Percentiles rank a stretch among this genome's conserved stretches.
Conservation (phyloP, 495 filamentous ascomycete genomes). For the Penicillium goetzii region DNA sequence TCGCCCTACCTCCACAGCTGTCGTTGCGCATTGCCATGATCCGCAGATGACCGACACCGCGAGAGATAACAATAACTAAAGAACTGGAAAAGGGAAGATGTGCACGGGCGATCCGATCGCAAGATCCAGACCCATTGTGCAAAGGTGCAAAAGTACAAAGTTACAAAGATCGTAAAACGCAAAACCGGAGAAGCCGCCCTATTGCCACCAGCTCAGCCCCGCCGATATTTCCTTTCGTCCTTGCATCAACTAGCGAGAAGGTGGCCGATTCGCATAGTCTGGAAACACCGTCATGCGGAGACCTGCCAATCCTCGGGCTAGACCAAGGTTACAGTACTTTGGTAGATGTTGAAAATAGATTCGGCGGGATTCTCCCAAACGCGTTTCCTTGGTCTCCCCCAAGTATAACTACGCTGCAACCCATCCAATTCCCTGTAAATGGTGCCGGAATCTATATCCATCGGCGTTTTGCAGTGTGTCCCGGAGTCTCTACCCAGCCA, state of each 20-base stretch:
- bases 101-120: conserved; percentile 24
- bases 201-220: conserved; percentile 33
- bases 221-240: conserved; percentile 30
- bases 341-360: background rate
- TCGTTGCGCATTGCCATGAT: conserved; percentile 24
- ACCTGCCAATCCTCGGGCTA: conserved; percentile 13
- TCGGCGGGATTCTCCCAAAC: background rate
- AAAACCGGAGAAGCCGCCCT: conserved; percentile 13
- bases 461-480: conserved; percentile 1
- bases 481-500: background rate
- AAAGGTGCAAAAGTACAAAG: background rate
- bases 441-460: conserved; percentile 19
- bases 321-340: conserved; percentile 6
- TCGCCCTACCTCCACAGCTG: conserved; percentile 21
- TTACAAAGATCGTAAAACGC: conserved; percentile 16
- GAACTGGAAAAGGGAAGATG: background rate
- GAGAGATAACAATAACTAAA: background rate
- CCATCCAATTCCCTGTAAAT: conserved; percentile 9
- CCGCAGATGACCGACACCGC: background rate
- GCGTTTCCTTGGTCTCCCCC: background rate
- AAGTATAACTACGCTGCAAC: conserved; percentile 16
- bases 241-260: conserved; percentile 25
- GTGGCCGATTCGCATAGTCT: conserved; percentile 12
- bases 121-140: conserved; percentile 6
- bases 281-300: conserved; percentile 21